These are phyloP conservation scores for Circinella umbellata DNA, from an alignment of 371 early-diverging fungal species.

Conservation along the genomic window DNA sequence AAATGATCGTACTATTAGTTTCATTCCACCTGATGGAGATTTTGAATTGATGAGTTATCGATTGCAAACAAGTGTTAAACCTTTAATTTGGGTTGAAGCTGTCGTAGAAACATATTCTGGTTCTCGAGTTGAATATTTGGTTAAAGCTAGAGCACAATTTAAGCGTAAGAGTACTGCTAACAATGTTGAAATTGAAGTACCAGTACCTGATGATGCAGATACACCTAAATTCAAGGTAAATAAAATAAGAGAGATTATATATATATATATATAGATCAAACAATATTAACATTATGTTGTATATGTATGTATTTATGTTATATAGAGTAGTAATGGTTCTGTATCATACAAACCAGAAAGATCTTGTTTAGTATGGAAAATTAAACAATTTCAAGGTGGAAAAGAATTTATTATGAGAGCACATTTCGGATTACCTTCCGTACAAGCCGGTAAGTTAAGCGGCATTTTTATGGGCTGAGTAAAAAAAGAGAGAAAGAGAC, in stretches of 20 bases:
- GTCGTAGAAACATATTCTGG: conserved; percentile 91
- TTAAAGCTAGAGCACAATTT: conserved; percentile 97
- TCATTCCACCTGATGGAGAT: conserved; percentile 94
- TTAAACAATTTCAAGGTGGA: conserved; percentile 97
- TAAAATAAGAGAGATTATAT: too few relatives aligned
- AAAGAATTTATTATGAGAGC: conserved; percentile 94
- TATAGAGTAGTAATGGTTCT: conserved; percentile 82
- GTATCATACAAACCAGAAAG: conserved; percentile 95
- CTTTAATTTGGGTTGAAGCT: conserved; percentile 96
- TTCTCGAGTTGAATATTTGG: conserved; percentile 94
- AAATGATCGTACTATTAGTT: conserved; percentile 95
- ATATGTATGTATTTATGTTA: background rate
- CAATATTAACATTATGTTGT: background rate
- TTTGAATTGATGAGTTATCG: conserved; percentile 99
- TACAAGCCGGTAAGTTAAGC: conserved; percentile 73
- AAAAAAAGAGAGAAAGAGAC: too few relatives aligned
- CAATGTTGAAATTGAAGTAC: conserved; percentile 96
- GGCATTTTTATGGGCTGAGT: background rate
- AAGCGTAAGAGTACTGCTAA: conserved; percentile 96
- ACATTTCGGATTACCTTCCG: conserved; percentile 67
- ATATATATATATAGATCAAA: background rate
- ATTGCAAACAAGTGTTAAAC: conserved; percentile 91
- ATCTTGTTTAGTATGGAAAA: conserved; percentile 95
- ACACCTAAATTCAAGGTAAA: conserved; percentile 94
- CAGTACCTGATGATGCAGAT: conserved; percentile 97